Conservation (phyloP, 1,284 basidiomycete genomes). For the Rhodotorula mucilaginosa region DNA sequence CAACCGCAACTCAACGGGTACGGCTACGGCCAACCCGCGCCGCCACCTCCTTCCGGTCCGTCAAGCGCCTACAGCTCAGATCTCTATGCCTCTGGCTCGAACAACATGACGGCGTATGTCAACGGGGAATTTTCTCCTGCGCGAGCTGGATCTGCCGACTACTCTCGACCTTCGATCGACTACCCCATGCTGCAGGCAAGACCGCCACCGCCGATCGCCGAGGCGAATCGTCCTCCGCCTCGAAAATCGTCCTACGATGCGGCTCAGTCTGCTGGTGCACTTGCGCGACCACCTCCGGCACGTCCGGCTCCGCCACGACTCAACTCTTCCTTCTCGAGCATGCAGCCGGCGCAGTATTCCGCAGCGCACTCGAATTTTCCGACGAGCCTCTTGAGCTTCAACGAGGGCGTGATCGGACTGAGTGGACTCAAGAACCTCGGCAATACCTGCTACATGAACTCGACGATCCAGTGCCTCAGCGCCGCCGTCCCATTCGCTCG, state of each 20-base stretch:
- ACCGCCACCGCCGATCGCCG: constrained; percentile 69
- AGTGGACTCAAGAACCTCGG: constrained; percentile 93
- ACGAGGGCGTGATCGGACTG: constrained; percentile 59
- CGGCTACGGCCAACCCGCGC: constrained; percentile 1
- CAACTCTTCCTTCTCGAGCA: constrained; percentile 33
- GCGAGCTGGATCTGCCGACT: constrained; percentile 40
- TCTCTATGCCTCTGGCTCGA: constrained; percentile 56
- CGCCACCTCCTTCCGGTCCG: neutral
- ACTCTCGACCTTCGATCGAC: constrained; percentile 60
- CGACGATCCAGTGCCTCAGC: constrained; percentile 90
- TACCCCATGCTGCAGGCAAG: constrained; percentile 72
- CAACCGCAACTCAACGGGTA: constrained; percentile 39
- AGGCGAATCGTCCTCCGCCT: constrained; percentile 63
- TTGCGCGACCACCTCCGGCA: constrained; percentile 27
- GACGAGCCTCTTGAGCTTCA: constrained; percentile 34
- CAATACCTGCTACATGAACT: constrained; percentile 99
- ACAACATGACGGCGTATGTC: neutral
- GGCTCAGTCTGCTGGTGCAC: constrained; percentile 24
- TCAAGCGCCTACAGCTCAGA: constrained; percentile 50
- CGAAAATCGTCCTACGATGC: constrained; percentile 7
- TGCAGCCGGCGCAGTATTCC: constrained; percentile 31
- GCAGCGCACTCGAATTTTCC: constrained; percentile 62
- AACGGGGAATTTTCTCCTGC: constrained; percentile 1
- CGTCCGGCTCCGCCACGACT: constrained; percentile 38
- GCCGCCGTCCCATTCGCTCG: constrained; percentile 85